Evolutionary conservation across 2,329 filamentous ascomycete species (phyloP).

Genomic region (Penicillium hordei): DNA sequence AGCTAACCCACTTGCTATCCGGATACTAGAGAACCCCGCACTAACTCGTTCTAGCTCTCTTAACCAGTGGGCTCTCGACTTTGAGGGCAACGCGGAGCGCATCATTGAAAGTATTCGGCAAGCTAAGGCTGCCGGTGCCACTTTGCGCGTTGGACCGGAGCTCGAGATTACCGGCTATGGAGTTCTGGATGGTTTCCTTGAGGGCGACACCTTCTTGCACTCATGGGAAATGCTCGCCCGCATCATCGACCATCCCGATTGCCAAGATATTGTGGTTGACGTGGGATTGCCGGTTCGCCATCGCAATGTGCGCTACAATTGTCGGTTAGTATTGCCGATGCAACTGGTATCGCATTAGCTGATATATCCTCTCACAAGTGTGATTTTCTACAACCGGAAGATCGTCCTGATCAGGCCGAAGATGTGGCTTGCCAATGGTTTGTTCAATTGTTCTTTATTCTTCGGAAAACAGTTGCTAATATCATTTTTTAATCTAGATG

Average conservation of each 20-base stretch:
- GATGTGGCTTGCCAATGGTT: slow-evolving; percentile 64
- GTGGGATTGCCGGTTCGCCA: slow-evolving; percentile 59
- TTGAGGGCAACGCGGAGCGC: slow-evolving; percentile 61
- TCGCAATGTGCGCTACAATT: slow-evolving; percentile 64
- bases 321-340: slow-evolving; percentile 40
- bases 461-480: neutral
- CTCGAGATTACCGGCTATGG: slow-evolving; percentile 53
- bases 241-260: slow-evolving; percentile 59
- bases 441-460: slow-evolving; percentile 3
- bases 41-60: slow-evolving; percentile 32
- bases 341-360: neutral
- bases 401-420: slow-evolving; percentile 73
- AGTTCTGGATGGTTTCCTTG: slow-evolving; percentile 65
- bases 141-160: slow-evolving; percentile 60
- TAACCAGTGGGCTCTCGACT: slow-evolving; percentile 59
- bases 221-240: slow-evolving; percentile 62
- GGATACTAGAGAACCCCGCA: neutral
- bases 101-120: slow-evolving; percentile 62
- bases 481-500: slow-evolving; percentile 43
- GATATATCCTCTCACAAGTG: slow-evolving; percentile 21
- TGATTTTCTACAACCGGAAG: slow-evolving; percentile 65
- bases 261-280: slow-evolving; percentile 11
- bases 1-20: neutral
- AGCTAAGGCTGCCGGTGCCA: slow-evolving; percentile 63
- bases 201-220: slow-evolving; percentile 58